Evolutionary conservation across 495 filamentous ascomycete genomes (phyloP).

Genomic region (Hyaloscypha bicolor): DNA sequence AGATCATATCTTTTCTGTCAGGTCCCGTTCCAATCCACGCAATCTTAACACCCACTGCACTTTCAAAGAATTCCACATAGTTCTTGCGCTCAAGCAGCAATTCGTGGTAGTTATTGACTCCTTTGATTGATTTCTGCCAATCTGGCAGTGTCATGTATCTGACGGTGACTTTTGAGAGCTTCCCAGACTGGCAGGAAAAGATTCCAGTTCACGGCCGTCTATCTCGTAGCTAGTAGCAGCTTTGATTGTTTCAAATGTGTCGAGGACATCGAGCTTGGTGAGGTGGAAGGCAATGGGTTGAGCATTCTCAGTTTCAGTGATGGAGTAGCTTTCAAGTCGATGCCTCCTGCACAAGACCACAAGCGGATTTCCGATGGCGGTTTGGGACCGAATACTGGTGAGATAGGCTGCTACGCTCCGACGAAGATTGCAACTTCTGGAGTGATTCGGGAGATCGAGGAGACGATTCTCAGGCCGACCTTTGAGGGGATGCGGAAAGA

Average conservation of each 20-base stretch:
- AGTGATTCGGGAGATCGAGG: constrained; percentile 73
- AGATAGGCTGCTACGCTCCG: constrained; percentile 95
- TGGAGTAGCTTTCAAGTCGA: constrained; percentile 76
- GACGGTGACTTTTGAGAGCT: too few relatives aligned
- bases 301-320: constrained; percentile 89
- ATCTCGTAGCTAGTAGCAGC: too few relatives aligned
- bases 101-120: too few relatives aligned
- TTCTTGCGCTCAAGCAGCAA: too few relatives aligned
- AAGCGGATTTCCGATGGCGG: constrained; percentile 91
- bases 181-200: too few relatives aligned
- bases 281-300: constrained; percentile 80
- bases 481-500: constrained; percentile 83
- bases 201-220: too few relatives aligned
- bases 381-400: constrained; percentile 88
- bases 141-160: neutral
- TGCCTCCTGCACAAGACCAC: constrained; percentile 92
- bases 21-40: neutral
- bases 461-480: constrained; percentile 81
- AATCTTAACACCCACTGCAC: neutral
- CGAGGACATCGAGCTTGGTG: too few relatives aligned
- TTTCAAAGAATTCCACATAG: too few relatives aligned
- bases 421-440: constrained; percentile 73
- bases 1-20: neutral
- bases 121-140: too few relatives aligned
- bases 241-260: too few relatives aligned